Percentiles rank a stretch among this genome's conserved stretches.
phyloP scores from a whole-genome alignment of 2,329 filamentous ascomycete genomes.

The Clarireedia paspali region DNA sequence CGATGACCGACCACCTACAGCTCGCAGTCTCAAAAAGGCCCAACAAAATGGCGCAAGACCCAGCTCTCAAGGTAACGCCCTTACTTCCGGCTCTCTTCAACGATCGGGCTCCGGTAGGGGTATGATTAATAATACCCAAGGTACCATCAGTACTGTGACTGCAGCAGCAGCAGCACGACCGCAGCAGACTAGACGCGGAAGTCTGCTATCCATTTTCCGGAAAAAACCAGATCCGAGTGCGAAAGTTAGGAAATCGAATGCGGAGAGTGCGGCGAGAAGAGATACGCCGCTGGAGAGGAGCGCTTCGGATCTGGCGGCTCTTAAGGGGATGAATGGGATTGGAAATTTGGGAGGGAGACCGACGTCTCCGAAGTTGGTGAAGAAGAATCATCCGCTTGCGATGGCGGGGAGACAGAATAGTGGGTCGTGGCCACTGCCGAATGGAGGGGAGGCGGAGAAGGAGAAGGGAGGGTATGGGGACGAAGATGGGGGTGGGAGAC shows the following conservation, averaged over 20 bases:
- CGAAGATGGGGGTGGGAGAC: constrained; percentile 24
- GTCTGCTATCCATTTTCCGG: constrained; percentile 54
- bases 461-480: constrained; percentile 17
- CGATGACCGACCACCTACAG: constrained; percentile 35
- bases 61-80: constrained; percentile 11
- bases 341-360: neutral
- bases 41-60: constrained; percentile 12
- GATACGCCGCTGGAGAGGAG: constrained; percentile 57
- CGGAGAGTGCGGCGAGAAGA: constrained; percentile 51
- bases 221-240: constrained; percentile 46
- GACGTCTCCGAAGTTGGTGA: constrained; percentile 38
- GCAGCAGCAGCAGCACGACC: constrained; percentile 19
- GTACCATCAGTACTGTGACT: constrained; percentile 2
- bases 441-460: neutral
- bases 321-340: neutral
- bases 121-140: constrained; percentile 18
- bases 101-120: constrained; percentile 32
- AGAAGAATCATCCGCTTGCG: constrained; percentile 31
- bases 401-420: constrained; percentile 30
- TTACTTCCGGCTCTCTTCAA: constrained; percentile 29
- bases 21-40: neutral
- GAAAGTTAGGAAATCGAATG: constrained; percentile 46
- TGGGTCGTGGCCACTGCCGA: constrained; percentile 43
- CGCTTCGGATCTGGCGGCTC: constrained; percentile 38
- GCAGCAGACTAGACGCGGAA: constrained; percentile 35